These are phyloP conservation scores for Phytophthora pluvialis DNA, from an alignment of 352 stramenopile species.

Conservation along the genomic window DNA sequence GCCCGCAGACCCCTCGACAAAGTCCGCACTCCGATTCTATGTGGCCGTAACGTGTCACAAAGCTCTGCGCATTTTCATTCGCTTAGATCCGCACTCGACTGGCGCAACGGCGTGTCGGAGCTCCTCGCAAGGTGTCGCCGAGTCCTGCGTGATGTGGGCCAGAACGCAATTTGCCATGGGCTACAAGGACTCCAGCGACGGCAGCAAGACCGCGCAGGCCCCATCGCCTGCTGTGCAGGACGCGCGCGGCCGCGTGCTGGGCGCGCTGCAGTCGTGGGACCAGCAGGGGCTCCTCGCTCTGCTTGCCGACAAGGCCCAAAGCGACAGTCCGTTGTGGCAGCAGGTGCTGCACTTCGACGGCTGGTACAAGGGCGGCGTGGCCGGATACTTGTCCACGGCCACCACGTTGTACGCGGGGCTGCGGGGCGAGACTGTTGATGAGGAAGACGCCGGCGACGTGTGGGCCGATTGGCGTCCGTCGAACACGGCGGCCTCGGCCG, in stretches of 20 bases:
- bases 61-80: neutral
- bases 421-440: slow-evolving; percentile 22
- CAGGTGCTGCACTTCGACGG: slow-evolving; percentile 68
- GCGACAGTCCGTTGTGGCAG: slow-evolving; percentile 29
- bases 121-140: slow-evolving; percentile 5
- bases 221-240: neutral
- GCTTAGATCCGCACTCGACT: slow-evolving; percentile 19
- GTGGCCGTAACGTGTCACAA: no score
- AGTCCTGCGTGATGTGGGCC: slow-evolving; percentile 8
- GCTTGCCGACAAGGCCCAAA: slow-evolving; percentile 14
- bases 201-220: slow-evolving; percentile 5
- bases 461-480: slow-evolving; percentile 59
- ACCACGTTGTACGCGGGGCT: slow-evolving; percentile 50
- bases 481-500: slow-evolving; percentile 41
- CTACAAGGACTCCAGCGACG: slow-evolving; percentile 22
- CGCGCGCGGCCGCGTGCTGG: slow-evolving; percentile 26
- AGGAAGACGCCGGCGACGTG: slow-evolving; percentile 11
- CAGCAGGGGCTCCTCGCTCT: slow-evolving; percentile 52
- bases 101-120: slow-evolving; percentile 9
- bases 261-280: slow-evolving; percentile 42
- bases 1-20: slow-evolving; percentile 13
- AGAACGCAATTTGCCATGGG: slow-evolving; percentile 37
- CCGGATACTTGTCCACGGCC: slow-evolving; percentile 58
- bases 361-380: slow-evolving; percentile 73
- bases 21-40: slow-evolving; percentile 12